Evolutionary conservation across 2,329 filamentous ascomycete genomes (phyloP).

Genomic region (Apiospora koreana): DNA sequence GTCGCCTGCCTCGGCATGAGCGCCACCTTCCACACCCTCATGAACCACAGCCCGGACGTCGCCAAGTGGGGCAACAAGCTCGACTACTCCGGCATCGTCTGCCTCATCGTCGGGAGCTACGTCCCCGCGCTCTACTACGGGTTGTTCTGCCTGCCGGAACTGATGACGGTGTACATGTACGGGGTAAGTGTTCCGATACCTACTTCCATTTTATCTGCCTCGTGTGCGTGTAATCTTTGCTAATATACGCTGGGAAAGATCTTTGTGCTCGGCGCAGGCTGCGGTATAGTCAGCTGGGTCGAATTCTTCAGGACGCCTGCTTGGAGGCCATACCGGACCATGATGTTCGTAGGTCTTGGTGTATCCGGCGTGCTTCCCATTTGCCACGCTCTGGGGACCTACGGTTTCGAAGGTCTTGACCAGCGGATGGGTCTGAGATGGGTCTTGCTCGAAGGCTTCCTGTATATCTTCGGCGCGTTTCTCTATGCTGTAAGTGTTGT

Average conservation of each 20-base stretch:
- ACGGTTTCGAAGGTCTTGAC: slow-evolving; percentile 67
- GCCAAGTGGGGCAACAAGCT: slow-evolving; percentile 86
- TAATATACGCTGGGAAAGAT: slow-evolving; percentile 57
- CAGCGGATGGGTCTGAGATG: slow-evolving; percentile 78
- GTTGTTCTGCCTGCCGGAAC: slow-evolving; percentile 67
- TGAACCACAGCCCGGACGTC: slow-evolving; percentile 79
- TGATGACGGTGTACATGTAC: slow-evolving; percentile 73
- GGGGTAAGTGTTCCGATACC: slow-evolving; percentile 56
- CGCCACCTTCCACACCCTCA: slow-evolving; percentile 80
- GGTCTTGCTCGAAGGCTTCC: slow-evolving; percentile 74
- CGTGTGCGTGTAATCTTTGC: background rate
- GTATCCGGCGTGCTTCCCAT: slow-evolving; percentile 82
- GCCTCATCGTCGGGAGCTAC: slow-evolving; percentile 88
- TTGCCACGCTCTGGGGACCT: slow-evolving; percentile 69
- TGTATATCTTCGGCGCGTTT: slow-evolving; percentile 85
- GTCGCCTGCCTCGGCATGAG: slow-evolving; percentile 76
- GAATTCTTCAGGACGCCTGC: slow-evolving; percentile 81
- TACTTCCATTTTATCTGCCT: background rate
- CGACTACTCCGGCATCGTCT: slow-evolving; percentile 92
- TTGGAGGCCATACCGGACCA: slow-evolving; percentile 82
- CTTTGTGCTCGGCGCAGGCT: slow-evolving; percentile 72
- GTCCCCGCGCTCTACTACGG: slow-evolving; percentile 88
- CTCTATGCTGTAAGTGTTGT: slow-evolving; percentile 72
- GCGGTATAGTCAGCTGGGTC: slow-evolving; percentile 73
- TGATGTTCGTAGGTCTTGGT: slow-evolving; percentile 89